Base-by-base conservation (phyloP, 306 rosid genomes). In the Sicyos edulis region DNA sequence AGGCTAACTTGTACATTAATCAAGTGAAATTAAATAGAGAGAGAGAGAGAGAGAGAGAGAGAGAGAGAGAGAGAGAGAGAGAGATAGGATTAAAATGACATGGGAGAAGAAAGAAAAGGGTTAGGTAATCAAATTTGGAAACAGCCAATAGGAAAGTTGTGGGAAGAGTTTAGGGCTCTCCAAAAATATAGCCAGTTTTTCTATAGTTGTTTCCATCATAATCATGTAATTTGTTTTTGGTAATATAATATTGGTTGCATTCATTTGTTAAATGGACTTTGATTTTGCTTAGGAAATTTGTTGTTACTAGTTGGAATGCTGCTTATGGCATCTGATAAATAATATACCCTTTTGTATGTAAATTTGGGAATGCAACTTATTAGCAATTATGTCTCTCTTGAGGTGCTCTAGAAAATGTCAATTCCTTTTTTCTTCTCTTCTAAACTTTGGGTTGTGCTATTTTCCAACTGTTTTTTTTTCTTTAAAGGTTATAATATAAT, bases 1-100 rank as follows among this genome's bases (percentile, higher is more conserved):
- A 89, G 95, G 87, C 92, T 89, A 89, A 93, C 96, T 72, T 93
- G 97, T 93, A 91, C 87, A 93, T 88, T 80, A 75, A 78, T 78
- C 88, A 91, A 96, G 80, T 24, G 75, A 80, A 76, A 77, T 79
- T 56, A 74, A 80, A 79, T 81, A 79, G 80, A 57, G 80, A 37
- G 42, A 37, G 80, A 62, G 80, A 79, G 80, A 57, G 80, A 79
- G 80, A 57, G 80, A 79, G 80, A 57, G 80, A 79, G 80, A 57
- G 80, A 79, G 80, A 57, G 80, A 79, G 80, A 57, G 80, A 79
- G 80, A 57, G 80, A 79, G 80, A 57, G 80, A 79, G 80, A 57
- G 80, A 71, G n/a, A 83, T 79, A 84, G 88, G 75, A 75, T 71
- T 58, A 75, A 73, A 73, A 69, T 80, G 72, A 74, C 69, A 78